These are phyloP conservation scores for Physcomitrium patens DNA, from an alignment of 225 moss, liverwort and hornwort species.

Conservation along the genomic window DNA sequence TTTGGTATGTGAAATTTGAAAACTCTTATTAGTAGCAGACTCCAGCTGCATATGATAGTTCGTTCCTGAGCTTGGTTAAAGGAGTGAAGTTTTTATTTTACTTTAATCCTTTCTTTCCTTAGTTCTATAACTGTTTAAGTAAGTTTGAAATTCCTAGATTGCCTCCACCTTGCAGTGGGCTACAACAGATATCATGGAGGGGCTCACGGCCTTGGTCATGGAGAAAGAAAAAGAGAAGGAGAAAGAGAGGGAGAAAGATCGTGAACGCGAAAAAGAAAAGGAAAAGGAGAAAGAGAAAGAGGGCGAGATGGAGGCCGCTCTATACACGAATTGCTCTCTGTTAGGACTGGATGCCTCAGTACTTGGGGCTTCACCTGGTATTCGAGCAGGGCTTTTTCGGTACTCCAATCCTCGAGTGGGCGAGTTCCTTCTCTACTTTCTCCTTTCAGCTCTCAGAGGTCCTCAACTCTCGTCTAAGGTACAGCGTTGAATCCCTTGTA, in stretches of 20 bases:
- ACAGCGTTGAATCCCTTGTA: not conserved
- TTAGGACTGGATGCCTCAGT: conserved; percentile 90
- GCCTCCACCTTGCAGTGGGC: conserved; percentile 48
- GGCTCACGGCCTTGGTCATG: conserved; percentile 63
- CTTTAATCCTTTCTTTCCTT: not conserved
- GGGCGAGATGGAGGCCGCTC: conserved; percentile 95
- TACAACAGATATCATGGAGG: conserved; percentile 69
- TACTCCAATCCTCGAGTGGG: conserved; percentile 98
- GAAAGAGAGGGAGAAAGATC: conserved; percentile 65
- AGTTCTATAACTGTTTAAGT: conserved; percentile 12
- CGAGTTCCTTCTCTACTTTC: conserved; percentile 89
- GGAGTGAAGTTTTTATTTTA: not conserved
- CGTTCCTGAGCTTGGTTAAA: conserved; percentile 2
- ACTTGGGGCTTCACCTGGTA: conserved; percentile 78
- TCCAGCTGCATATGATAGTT: conserved; percentile 1
- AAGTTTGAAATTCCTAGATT: conserved; percentile 22
- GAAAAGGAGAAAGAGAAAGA: conserved; percentile 91
- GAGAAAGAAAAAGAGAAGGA: conserved; percentile 82
- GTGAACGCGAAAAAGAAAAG: conserved; percentile 88
- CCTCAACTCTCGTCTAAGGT: conserved; percentile 72
- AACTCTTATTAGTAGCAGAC: conserved; percentile 1
- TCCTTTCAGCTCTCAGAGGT: conserved; percentile 88
- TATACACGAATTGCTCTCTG: conserved; percentile 93
- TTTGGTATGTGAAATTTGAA: not conserved
- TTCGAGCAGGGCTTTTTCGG: conserved; percentile 87